Evolutionary conservation across 352 stramenopile genomes (phyloP), one percentile per base, ranked within the genome.

Genomic region (Blastocystis sp.): DNA sequence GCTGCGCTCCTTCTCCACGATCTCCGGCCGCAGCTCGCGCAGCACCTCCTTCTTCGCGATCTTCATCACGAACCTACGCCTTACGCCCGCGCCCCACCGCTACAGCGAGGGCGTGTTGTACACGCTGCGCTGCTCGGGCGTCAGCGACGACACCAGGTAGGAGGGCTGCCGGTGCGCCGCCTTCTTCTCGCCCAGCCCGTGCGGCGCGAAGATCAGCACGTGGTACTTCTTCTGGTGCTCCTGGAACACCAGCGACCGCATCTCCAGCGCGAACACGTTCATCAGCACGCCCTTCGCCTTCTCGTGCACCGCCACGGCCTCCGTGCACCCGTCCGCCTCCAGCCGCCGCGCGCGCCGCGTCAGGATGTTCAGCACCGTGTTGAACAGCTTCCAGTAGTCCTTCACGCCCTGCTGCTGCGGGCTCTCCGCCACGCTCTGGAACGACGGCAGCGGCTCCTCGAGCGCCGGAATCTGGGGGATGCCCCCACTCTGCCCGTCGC

Each of bases 41-140:
- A 84, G 28, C 21, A 84, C 74, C 14, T 38, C 74, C 74, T 84
- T 84, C 56, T 84, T 84, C 4, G 74, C 74, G 11, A 84, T 45
- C 61, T 84, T 84, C n/a, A 84, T 10, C 19, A 84, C 69, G 41
- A 69, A 84, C 53, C 74, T 84, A 84, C 41, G 5, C 23, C 3
- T 67, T 21, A 84, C 3, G 4, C 21, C 41, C 2, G 40, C 10
- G 2, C 56, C 2, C 11, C 17, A 21, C n/a, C 17, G 28, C 74
- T 84, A 84, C 74, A 84, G 40, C 5, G 52, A 43, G 21, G 74
- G 74, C 17, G 74, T 84, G 41, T 84, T 59, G 52, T 84, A 84
- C 41, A 84, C 74, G 23, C 40, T 23, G 53, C 28, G 43, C 56
- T 84, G 45, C 38, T 84, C 74, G 21, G 34, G 45, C 40, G 53